Evolutionary conservation across 768 basidiomycete genomes (phyloP).

Genomic region (Saitozyma sp.): DNA sequence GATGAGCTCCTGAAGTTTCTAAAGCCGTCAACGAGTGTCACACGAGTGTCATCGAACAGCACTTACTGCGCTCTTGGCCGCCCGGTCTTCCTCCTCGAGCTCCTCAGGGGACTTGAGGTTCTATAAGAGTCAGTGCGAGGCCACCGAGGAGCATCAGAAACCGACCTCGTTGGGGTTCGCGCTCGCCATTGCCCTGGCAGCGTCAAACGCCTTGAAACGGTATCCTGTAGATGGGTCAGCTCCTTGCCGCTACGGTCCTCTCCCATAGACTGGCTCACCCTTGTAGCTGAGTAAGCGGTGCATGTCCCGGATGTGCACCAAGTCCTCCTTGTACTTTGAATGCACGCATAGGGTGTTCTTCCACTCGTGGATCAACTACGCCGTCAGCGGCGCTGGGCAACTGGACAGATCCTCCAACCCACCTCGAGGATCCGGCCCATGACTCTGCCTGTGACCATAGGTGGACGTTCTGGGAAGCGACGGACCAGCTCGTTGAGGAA

Average conservation of each 20-base stretch:
- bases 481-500: conserved; percentile 98
- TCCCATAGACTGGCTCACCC: conserved; percentile 58
- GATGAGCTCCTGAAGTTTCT: conserved; percentile 97
- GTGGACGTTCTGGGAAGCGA: conserved; percentile 95
- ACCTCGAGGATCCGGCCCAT: conserved; percentile 89
- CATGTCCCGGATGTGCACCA: conserved; percentile 98
- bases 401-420: conserved; percentile 5
- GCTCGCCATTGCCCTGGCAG: conserved; percentile 46
- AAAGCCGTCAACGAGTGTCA: background rate
- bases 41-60: background rate
- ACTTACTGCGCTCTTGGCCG: conserved; percentile 78
- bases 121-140: conserved; percentile 52
- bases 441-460: conserved; percentile 88
- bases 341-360: conserved; percentile 87
- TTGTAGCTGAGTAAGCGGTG: conserved; percentile 90
- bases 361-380: conserved; percentile 78
- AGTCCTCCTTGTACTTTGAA: conserved; percentile 91
- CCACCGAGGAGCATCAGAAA: background rate
- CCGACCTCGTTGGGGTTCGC: conserved; percentile 55
- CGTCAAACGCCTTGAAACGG: conserved; percentile 56
- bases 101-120: conserved; percentile 93
- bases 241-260: background rate
- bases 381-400: background rate
- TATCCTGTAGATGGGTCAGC: conserved; percentile 50
- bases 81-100: conserved; percentile 90